A percentile compares a stretch with the other conserved stretches of the same genome.
Evolutionary conservation across 352 stramenopile genomes (phyloP).

Genomic region (Pythium phragmitis): DNA sequence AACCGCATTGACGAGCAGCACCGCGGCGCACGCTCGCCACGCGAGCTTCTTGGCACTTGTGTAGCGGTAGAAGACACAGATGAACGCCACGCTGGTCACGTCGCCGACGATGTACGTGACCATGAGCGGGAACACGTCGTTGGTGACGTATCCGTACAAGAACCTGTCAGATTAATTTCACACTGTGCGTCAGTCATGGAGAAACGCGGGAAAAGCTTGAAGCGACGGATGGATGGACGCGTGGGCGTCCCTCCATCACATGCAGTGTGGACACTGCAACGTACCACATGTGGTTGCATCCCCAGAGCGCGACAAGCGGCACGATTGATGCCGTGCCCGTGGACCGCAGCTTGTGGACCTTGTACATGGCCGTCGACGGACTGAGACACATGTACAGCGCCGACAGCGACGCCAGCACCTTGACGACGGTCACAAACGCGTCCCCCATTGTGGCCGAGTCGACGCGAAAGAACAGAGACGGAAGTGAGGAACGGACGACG

Average conservation of each 20-base stretch:
- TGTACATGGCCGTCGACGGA: constrained; percentile 45
- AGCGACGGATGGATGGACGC: not conserved
- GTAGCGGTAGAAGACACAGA: constrained; percentile 36
- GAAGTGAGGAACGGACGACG: not conserved
- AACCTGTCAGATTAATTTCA: constrained; percentile 18
- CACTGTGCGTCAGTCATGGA: not conserved
- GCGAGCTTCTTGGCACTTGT: constrained; percentile 35
- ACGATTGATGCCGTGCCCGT: constrained; percentile 46
- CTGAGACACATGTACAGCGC: constrained; percentile 75
- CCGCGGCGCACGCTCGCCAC: constrained; percentile 33
- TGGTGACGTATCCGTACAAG: constrained; percentile 36
- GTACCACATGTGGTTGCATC: constrained; percentile 73
- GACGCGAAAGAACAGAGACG: not conserved
- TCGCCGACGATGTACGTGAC: constrained; percentile 34
- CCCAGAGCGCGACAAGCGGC: constrained; percentile 65
- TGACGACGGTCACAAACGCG: constrained; percentile 48
- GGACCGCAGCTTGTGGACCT: constrained; percentile 48
- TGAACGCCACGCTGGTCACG: constrained; percentile 27
- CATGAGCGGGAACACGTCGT: constrained; percentile 35
- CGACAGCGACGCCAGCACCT: constrained; percentile 61
- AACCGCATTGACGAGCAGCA: constrained; percentile 40
- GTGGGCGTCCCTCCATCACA: not conserved
- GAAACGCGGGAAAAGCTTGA: not conserved
- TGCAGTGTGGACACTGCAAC: not conserved
- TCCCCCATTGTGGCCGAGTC: constrained; percentile 12